Percentiles rank a stretch among this genome's conserved stretches.
phyloP scores from a whole-genome alignment of 2,329 filamentous ascomycete genomes.

The Beauveria pseudobassiana region DNA sequence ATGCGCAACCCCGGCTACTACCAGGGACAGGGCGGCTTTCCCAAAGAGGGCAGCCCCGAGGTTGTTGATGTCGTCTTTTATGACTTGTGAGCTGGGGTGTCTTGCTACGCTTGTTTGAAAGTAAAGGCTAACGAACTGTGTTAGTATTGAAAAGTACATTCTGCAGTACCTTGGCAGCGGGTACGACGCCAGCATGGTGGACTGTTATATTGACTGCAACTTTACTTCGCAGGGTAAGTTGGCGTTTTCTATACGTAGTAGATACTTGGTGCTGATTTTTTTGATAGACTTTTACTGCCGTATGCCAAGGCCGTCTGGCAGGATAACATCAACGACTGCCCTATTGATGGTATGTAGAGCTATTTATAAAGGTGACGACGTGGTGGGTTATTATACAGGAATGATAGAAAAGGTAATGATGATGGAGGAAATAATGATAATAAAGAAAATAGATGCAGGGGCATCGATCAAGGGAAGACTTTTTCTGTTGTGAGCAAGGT shows the following conservation, averaged over 20 bases:
- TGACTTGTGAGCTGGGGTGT: conserved; percentile 33
- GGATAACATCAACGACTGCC: conserved; percentile 28
- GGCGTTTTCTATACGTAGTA: too few relatives aligned
- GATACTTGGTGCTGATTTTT: conserved; percentile 1
- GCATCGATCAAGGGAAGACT: too few relatives aligned
- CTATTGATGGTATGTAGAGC: conserved; percentile 14
- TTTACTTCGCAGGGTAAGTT: conserved; percentile 28
- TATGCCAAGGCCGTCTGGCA: conserved; percentile 33
- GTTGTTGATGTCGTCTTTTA: conserved; percentile 47
- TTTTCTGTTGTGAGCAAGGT: too few relatives aligned
- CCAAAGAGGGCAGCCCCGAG: conserved; percentile 32
- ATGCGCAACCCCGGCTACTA: conserved; percentile 43
- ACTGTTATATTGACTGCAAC: conserved; percentile 31
- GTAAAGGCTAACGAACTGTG: background rate
- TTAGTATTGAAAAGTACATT: conserved; percentile 31
- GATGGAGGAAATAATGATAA: too few relatives aligned
- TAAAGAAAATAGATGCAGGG: too few relatives aligned
- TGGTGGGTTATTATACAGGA: too few relatives aligned
- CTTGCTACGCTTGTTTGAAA: background rate
- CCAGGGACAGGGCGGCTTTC: conserved; percentile 41
- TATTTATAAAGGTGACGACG: background rate
- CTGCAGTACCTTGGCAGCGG: conserved; percentile 28
- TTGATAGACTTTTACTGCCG: conserved; percentile 28
- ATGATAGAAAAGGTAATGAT: too few relatives aligned
- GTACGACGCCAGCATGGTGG: conserved; percentile 28